phyloP scores from a whole-genome alignment of 2,329 filamentous ascomycete genomes.

The Didymellaceae sp. region DNA sequence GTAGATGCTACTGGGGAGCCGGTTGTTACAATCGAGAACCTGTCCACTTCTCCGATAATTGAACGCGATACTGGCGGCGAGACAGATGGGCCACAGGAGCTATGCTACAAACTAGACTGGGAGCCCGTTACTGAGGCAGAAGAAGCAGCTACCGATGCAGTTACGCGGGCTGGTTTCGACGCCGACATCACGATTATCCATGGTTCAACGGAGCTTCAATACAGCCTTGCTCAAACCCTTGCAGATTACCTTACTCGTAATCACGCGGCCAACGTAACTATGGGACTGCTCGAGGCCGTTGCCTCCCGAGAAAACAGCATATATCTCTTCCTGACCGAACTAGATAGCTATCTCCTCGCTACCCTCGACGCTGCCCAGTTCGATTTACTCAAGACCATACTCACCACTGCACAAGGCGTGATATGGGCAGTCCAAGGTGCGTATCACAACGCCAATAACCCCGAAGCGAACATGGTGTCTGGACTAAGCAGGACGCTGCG shows the following conservation, averaged over 20 bases:
- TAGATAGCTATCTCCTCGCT: conserved; percentile 14
- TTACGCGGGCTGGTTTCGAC: conserved; percentile 1
- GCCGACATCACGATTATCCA: conserved; percentile 24
- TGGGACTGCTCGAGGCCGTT: not conserved
- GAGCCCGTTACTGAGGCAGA: conserved; percentile 16
- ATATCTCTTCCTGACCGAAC: conserved; percentile 20
- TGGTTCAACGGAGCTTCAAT: conserved; percentile 18
- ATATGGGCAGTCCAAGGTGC: conserved; percentile 18
- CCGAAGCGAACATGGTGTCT: conserved; percentile 18
- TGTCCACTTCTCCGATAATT: conserved; percentile 31
- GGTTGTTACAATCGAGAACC: conserved; percentile 30
- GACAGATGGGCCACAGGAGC: conserved; percentile 21
- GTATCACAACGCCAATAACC: conserved; percentile 3
- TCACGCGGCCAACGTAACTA: not conserved
- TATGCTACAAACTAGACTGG: conserved; percentile 40
- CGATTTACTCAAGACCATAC: conserved; percentile 2
- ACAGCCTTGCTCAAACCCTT: conserved; percentile 14
- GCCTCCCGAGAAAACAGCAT: conserved; percentile 22
- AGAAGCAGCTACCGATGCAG: not conserved
- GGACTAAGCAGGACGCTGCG: conserved; percentile 21
- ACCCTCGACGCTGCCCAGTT: conserved; percentile 8
- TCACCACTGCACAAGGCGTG: conserved; percentile 10
- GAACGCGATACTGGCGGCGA: not conserved
- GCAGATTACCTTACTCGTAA: not conserved
- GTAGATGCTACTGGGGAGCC: conserved; percentile 19